Percentiles rank a stretch among this genome's conserved stretches.
Evolutionary conservation across 306 rosid species (phyloP).

Genomic region (Pyrus bretschneideri): DNA sequence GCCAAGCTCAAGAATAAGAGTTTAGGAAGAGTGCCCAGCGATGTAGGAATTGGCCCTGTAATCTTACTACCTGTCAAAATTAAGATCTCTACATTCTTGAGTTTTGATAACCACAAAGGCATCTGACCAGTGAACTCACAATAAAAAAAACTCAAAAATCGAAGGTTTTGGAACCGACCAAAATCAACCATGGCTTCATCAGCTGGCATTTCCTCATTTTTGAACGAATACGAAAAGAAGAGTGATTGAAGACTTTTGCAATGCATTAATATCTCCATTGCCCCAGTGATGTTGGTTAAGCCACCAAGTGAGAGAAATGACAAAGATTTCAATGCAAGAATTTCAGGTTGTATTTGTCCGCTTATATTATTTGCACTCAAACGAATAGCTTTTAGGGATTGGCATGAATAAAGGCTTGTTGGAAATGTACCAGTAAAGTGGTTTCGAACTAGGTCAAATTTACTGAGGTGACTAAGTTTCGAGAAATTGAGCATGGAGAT

Average conservation of each 20-base stretch:
- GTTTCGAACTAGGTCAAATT: not conserved
- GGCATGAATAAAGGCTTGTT: not conserved
- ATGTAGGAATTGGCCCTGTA: too few relatives aligned
- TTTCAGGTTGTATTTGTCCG: not conserved
- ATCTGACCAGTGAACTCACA: too few relatives aligned
- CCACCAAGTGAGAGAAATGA: not conserved
- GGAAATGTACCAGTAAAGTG: not conserved
- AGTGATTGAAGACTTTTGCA: not conserved
- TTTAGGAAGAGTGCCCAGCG: too few relatives aligned
- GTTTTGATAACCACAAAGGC: too few relatives aligned
- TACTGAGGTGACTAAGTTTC: not conserved
- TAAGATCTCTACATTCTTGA: too few relatives aligned
- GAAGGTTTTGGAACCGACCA: too few relatives aligned
- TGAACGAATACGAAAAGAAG: too few relatives aligned
- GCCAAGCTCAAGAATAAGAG: too few relatives aligned
- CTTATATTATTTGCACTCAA: not conserved
- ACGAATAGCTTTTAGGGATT: not conserved
- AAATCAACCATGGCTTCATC: too few relatives aligned
- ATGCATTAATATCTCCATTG: not conserved
- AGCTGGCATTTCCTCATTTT: too few relatives aligned
- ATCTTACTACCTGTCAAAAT: too few relatives aligned
- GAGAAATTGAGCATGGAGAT: not conserved
- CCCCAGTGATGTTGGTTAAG: not conserved
- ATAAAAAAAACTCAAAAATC: too few relatives aligned
- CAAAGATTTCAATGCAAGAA: not conserved